Base-by-base conservation (phyloP, 352 stramenopile species). In the Phytophthora pistaciae region DNA sequence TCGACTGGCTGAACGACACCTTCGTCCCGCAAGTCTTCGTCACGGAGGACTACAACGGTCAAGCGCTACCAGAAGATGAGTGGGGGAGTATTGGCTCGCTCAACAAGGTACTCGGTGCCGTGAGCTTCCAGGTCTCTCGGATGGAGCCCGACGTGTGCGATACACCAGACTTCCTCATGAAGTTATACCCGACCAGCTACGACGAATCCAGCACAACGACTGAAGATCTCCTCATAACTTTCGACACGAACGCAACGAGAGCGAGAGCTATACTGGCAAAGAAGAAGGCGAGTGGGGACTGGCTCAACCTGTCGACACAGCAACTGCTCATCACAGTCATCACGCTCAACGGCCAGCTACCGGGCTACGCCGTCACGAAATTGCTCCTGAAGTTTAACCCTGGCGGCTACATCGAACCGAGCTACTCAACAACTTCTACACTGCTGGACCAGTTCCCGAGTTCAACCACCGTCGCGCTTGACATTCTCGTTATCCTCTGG, bases 21-120 rank as follows among this genome's bases (percentile, higher is more conserved):
- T 75, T 89, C 38, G 64, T 85, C 7, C 79, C 75, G 8, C 63
- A 66, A 38, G 64, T 83, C 56, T 89, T 89, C 23, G 70, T 85
- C 27, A 85, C 79, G 3, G 58, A 79, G 21, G 72, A 80, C 60
- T 83, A 85, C 77, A 84, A 84, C 36, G 72, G 64, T 3, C 50
- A 84, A 3, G 21, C 29, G 11, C 44, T 89, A 1, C 56, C 61
- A 48, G 60, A 69, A 44, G 57, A 82, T 38, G 56, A 77, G 29
- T 79, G 66, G 57, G 76, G 67, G 0, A 68, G 66, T 9, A 60
- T 87, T 13, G 73, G 64, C 6, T 63, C 27, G 3, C 68, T 83
- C 29, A 84, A 88, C 56, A 77, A 75, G 31, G 68, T 85, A 21
- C 56, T 88, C 1, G 78, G 77, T 7, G 76, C 62, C 38, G 74